Evolutionary conservation across 805 yeast genomes (phyloP).

Genomic region (Yamadazyma ubonensis): DNA sequence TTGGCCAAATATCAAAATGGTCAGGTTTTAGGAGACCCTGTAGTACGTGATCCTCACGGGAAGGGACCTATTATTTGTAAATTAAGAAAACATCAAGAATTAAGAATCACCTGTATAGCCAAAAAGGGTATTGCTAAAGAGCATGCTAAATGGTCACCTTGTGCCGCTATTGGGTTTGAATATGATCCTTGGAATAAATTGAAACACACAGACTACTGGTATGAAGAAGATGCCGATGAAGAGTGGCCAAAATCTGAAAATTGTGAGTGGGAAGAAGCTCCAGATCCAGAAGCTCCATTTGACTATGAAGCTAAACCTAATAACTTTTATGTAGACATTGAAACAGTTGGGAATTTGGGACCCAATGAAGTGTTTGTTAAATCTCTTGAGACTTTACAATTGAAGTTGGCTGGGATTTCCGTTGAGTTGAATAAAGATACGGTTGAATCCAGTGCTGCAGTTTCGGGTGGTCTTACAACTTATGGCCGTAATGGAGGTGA

Average conservation of each 20-base stretch:
- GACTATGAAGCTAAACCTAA: conserved; percentile 82
- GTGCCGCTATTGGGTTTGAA: conserved; percentile 93
- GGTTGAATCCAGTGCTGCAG: conserved; percentile 37
- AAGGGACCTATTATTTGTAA: conserved; percentile 92
- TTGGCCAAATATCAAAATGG: conserved; percentile 47
- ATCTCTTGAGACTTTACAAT: conserved; percentile 81
- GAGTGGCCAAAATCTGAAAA: conserved; percentile 95
- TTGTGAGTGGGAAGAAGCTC: conserved; percentile 95
- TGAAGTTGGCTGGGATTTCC: conserved; percentile 85
- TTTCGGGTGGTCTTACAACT: conserved; percentile 47
- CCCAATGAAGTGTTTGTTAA: conserved; percentile 87
- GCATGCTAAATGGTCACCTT: conserved; percentile 98
- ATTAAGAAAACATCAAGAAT: conserved; percentile 87
- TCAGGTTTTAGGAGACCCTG: conserved; percentile 71
- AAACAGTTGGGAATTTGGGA: conserved; percentile 84
- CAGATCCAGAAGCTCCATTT: conserved; percentile 80
- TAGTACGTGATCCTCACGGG: conserved; percentile 70
- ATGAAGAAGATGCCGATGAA: conserved; percentile 77
- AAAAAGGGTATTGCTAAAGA: conserved; percentile 97
- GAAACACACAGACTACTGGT: conserved; percentile 95
- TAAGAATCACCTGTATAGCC: conserved; percentile 87
- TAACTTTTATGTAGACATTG: conserved; percentile 84
- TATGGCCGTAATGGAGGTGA: conserved; percentile 40
- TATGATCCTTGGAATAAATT: conserved; percentile 99
- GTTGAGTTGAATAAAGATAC: conserved; percentile 57